phyloP scores from a whole-genome alignment of 208 protist genomes.

The Willaertia magna region DNA sequence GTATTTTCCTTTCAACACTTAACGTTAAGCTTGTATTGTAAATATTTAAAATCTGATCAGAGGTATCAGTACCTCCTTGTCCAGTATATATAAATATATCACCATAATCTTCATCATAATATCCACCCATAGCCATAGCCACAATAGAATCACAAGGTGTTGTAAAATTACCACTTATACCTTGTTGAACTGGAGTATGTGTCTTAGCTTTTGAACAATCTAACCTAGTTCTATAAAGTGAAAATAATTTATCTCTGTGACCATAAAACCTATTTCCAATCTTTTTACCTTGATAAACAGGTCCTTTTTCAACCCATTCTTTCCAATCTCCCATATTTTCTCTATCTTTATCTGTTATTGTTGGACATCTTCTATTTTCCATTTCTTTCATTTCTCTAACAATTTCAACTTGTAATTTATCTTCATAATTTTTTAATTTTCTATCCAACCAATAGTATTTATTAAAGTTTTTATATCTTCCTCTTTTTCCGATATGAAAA shows the following conservation, averaged over 20 bases:
- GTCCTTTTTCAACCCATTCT: not conserved
- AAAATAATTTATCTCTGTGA: not conserved
- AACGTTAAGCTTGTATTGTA: not conserved
- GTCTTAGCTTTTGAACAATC: not conserved
- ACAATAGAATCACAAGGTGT: not conserved
- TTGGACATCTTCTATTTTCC: not conserved
- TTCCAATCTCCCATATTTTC: not conserved
- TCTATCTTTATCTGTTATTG: not conserved
- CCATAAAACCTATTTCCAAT: not conserved
- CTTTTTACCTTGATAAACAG: not conserved
- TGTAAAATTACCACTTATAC: not conserved
- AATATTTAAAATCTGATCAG: not conserved
- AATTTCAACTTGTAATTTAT: too few species aligned
- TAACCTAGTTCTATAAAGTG: not conserved
- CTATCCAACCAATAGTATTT: too few species aligned
- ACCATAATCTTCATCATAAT: not conserved
- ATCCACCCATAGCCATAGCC: not conserved
- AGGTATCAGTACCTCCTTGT: not conserved
- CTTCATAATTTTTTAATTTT: too few species aligned
- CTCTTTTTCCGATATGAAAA: too few species aligned
- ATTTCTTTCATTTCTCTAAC: too few species aligned
- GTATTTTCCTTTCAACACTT: not conserved
- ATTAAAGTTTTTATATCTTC: too few species aligned
- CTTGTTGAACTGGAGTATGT: not conserved
- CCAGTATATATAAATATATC: not conserved